Conservation (phyloP, 176 grass and related monocot genomes). For the Tillandsia fasciculata region DNA sequence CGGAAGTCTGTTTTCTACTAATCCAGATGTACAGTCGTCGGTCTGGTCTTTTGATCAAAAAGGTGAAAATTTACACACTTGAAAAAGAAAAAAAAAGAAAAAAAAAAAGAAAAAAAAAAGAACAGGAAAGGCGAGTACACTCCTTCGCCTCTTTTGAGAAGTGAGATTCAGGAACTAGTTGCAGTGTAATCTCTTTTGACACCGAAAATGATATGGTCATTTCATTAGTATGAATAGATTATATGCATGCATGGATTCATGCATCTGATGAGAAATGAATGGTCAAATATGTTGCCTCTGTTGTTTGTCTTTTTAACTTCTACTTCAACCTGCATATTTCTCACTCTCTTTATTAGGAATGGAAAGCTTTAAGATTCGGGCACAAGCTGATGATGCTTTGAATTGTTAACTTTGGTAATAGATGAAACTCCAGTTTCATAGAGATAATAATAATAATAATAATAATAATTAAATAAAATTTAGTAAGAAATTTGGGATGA, state of each 20-base stretch:
- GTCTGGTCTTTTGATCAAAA: constrained; percentile 70
- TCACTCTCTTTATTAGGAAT: no score
- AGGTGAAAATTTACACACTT: not conserved
- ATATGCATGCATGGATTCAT: not conserved
- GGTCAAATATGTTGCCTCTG: not conserved
- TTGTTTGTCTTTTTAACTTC: not conserved
- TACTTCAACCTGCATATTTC: not conserved
- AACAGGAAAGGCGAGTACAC: not conserved
- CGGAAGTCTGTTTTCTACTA: constrained; percentile 51
- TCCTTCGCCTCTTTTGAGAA: constrained; percentile 12
- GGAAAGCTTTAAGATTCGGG: no score
- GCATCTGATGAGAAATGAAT: not conserved
- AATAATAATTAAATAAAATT: no score
- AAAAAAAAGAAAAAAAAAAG: constrained; percentile 1
- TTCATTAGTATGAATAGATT: constrained; percentile 21
- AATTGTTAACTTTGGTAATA: no score
- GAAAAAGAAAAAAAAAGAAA: constrained; percentile 21
- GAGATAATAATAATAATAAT: no score
- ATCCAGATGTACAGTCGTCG: constrained; percentile 64
- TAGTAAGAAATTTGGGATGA: no score
- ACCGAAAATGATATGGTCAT: constrained; percentile 20
- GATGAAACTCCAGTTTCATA: no score
- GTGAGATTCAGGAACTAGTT: constrained; percentile 1
- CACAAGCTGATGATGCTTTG: no score
- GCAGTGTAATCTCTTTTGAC: not conserved